Evolutionary conservation across 2,329 filamentous ascomycete species (phyloP).

Genomic region (Trichoderma arundinaceum): DNA sequence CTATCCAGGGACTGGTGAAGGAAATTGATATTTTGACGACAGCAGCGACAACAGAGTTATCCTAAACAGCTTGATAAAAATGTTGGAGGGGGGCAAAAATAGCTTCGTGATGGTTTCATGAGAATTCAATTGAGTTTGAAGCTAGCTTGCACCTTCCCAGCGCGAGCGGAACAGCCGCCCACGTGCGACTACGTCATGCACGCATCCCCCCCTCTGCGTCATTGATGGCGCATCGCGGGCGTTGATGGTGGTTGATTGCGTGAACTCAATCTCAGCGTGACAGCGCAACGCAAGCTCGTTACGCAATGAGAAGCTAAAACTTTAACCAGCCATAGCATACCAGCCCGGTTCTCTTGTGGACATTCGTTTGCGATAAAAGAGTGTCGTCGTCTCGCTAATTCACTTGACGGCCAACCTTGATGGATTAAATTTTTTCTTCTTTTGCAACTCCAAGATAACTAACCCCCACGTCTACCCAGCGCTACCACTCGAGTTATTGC

Average conservation of each 20-base stretch:
- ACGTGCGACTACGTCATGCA: constrained; percentile 31
- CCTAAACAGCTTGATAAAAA: no score
- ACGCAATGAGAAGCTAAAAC: constrained; percentile 25
- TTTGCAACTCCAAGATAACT: no score
- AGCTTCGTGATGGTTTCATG: no score
- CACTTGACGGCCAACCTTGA: background rate
- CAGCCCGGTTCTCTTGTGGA: background rate
- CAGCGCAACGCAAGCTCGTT: constrained; percentile 18
- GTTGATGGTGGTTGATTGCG: constrained; percentile 20
- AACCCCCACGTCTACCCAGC: no score
- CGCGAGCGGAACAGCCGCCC: background rate
- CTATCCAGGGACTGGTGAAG: no score
- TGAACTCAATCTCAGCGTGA: constrained; percentile 11
- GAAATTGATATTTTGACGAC: no score
- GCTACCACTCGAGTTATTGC: no score
- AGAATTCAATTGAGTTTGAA: constrained; percentile 26
- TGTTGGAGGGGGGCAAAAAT: no score
- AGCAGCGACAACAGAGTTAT: no score
- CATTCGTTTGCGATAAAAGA: constrained; percentile 11
- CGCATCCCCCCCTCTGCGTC: constrained; percentile 4
- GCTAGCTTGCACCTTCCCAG: background rate
- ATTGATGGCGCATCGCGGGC: constrained; percentile 22
- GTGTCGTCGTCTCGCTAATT: background rate
- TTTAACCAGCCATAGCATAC: constrained; percentile 15
- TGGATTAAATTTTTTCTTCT: no score